Evolutionary conservation across 2,329 filamentous ascomycete species (phyloP).

Genomic region (Penicillium sp.): DNA sequence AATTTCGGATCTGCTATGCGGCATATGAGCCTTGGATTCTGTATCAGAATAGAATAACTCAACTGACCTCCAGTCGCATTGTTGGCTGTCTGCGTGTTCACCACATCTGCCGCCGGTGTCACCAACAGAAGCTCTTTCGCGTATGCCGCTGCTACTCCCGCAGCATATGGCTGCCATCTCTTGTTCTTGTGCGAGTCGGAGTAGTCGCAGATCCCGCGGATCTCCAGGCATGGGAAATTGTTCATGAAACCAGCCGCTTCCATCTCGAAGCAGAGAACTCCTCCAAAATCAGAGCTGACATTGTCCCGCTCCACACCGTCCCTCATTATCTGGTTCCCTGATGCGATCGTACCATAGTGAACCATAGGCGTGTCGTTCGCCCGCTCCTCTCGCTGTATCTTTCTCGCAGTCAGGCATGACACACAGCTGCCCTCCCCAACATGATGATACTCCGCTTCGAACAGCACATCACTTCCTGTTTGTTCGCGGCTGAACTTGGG

Average conservation of each 20-base stretch:
- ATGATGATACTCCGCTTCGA: constrained; percentile 1
- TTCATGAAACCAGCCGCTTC: too few relatives aligned
- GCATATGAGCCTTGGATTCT: neutral
- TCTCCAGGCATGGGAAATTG: too few relatives aligned
- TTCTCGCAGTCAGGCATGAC: neutral
- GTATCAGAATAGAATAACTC: neutral
- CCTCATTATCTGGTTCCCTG: too few relatives aligned
- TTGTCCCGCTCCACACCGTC: too few relatives aligned
- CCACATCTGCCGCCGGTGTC: neutral
- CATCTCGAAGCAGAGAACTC: too few relatives aligned
- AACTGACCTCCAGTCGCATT: neutral
- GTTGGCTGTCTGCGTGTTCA: neutral
- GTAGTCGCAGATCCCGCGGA: neutral
- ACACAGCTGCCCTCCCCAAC: neutral
- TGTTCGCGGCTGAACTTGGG: neutral
- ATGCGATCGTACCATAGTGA: constrained; percentile 23
- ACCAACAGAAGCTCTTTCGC: constrained; percentile 8
- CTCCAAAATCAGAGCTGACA: too few relatives aligned
- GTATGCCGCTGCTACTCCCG: constrained; percentile 2
- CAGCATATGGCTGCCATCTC: constrained; percentile 1
- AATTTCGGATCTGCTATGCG: neutral
- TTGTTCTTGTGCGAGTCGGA: constrained; percentile 2
- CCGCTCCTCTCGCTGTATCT: constrained; percentile 11
- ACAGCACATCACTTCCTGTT: neutral
- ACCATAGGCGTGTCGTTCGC: constrained; percentile 8